Base-by-base conservation (phyloP, 2,329 filamentous ascomycete genomes). In the Colletotrichum graminicola region DNA sequence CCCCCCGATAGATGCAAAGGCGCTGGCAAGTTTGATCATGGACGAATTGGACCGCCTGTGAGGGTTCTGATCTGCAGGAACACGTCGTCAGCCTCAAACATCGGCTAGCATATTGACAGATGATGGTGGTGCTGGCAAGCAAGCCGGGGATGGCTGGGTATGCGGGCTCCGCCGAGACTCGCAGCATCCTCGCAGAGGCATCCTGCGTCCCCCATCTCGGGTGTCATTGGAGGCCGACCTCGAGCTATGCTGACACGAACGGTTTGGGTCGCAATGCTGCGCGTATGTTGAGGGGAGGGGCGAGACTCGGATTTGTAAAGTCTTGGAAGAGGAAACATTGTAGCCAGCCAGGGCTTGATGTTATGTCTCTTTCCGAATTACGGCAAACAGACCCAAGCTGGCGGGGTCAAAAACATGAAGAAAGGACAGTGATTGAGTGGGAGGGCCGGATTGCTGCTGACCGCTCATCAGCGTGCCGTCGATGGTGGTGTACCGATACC, bases 91-190 rank as follows among this genome's bases (percentile, higher is more conserved):
- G 69, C 26, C 65, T 64, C 60, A 59, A 34, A 39, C 39, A 45
- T 68, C 34, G 43, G 32, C 55, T 43, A 52, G 47, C 23, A 47
- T 34, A 29, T n/a, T 45, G 60, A 23, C 18, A n/a, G 36, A 63
- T 26, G 52, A 68, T 64, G 52, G 57, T 45, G 52, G 57, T 45
- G 57, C 32, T 68, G 59, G 52, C 45, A 39, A 29, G 21, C 68
- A 71, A 62, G 57, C 63, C 59, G 69, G 60, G 59, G 39, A 60
- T 47, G 69, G 54, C 59, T 47, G 69, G 65, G 32, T 60, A 72
- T 69, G 65, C 65, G 39, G 29, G 39, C 54, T 63, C 66, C 65
- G 51, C 69, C 65, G 69, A 69, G 65, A 59, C 69, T 69, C 65
- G 67, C 62, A 66, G 47, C 45, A 32, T 26, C 54, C 62, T 51